A percentile compares a stretch with the other conserved stretches of the same genome.
These are phyloP conservation scores for Fraxinus velutina DNA, from an alignment of 305 asterid species.

Conservation along the genomic window DNA sequence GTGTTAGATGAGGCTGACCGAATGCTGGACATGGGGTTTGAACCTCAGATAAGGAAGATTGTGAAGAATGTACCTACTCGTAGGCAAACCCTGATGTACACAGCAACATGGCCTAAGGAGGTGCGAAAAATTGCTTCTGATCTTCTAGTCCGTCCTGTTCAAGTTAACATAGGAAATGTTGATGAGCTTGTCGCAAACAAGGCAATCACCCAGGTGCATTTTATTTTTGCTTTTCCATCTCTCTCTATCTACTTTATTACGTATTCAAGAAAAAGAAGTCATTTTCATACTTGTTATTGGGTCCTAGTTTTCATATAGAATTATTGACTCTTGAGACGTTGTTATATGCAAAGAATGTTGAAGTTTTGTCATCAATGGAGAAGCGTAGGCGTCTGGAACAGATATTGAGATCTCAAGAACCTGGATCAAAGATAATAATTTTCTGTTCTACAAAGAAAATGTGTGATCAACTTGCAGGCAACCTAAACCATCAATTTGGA, in stretches of 20 bases:
- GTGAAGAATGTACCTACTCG: constrained; percentile 87
- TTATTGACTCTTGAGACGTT: constrained; percentile 2
- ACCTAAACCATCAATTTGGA: constrained; percentile 68
- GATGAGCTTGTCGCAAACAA: constrained; percentile 95
- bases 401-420: constrained; percentile 89
- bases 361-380: constrained; percentile 63
- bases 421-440: constrained; percentile 85
- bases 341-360: constrained; percentile 55
- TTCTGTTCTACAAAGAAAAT: constrained; percentile 96
- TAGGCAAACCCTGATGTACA: constrained; percentile 94
- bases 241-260: constrained; percentile 1
- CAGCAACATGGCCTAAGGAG: constrained; percentile 99
- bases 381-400: constrained; percentile 87
- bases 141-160: constrained; percentile 77
- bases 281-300: not conserved
- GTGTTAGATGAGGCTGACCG: constrained; percentile 98
- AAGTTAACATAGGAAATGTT: constrained; percentile 90
- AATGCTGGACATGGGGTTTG: constrained; percentile 99
- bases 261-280: not conserved
- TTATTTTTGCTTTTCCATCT: not conserved
- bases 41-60: constrained; percentile 98
- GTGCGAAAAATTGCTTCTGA: constrained; percentile 96
- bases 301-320: constrained; percentile 6
- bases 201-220: constrained; percentile 84
- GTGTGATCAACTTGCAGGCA: constrained; percentile 84